A percentile compares a stretch with the other conserved stretches of the same genome.
These are phyloP conservation scores for Heliamphora exappendiculata DNA, from an alignment of 148 eudicot genomes.

Conservation along the genomic window DNA sequence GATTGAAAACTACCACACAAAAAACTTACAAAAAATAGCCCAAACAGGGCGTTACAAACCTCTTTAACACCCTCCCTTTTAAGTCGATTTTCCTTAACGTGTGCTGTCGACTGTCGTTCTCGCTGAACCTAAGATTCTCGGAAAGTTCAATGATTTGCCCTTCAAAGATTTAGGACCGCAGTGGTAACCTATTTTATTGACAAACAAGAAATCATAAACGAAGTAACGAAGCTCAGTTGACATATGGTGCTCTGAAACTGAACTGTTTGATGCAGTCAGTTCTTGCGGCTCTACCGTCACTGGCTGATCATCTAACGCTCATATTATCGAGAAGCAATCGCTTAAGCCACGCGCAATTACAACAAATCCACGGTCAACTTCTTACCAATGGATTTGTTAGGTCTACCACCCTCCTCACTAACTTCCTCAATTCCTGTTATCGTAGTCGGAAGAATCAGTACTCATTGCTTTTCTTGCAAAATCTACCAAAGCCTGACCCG, in stretches of 20 bases:
- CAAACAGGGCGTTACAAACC: too few species aligned
- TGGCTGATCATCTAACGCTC: slow-evolving; percentile 10
- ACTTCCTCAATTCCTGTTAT: slow-evolving; percentile 22
- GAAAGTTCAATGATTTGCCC: too few species aligned
- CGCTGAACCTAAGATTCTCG: too few species aligned
- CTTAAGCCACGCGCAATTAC: slow-evolving; percentile 13
- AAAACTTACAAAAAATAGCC: too few species aligned
- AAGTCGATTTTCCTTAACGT: too few species aligned
- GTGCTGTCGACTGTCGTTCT: too few species aligned
- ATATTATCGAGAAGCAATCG: not conserved
- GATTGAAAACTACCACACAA: too few species aligned
- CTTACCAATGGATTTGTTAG: slow-evolving; percentile 21
- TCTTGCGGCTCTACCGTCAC: not conserved
- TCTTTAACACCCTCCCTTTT: too few species aligned
- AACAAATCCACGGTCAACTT: slow-evolving; percentile 33
- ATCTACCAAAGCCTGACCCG: slow-evolving; percentile 21
- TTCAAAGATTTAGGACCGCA: too few species aligned
- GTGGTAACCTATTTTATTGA: too few species aligned
- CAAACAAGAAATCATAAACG: too few species aligned
- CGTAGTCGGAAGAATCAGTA: slow-evolving; percentile 19
- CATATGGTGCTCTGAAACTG: not conserved
- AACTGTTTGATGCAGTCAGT: slow-evolving; percentile 6
- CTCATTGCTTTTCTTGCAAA: slow-evolving; percentile 20
- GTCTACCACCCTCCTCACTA: slow-evolving; percentile 25
- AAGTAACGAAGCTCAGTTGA: not conserved